Base-by-base conservation (phyloP, 805 yeast genomes). In the Candida manassasensis region DNA sequence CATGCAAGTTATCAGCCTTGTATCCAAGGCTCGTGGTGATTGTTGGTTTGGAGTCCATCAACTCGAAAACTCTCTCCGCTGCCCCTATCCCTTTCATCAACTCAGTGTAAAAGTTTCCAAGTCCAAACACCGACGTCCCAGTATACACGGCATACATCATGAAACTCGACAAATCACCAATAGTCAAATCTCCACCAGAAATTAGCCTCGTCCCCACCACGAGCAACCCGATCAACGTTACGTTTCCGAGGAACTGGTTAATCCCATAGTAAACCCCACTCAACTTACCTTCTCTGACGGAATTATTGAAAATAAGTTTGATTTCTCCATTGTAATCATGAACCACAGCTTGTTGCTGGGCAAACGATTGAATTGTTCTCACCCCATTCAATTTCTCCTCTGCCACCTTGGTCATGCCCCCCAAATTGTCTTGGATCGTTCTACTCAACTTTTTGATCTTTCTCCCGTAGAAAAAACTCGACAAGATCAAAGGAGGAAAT, bases 61-160 rank as follows among this genome's bases (percentile, higher is more conserved):
- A 67, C 55, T 90, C 97, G 64, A 90, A 89, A 17, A 90, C 75
- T 40, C 97, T 69, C 34, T 88, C 81, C 0, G 96, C 93, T 0
- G 97, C 97, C 34, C 97, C 97, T 6, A 89, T 84, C 37, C 97
- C 97, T 63, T 90, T 90, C 97, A 90, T 90, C 39, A 90, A 65
- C 57, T 90, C 97, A 2, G 95, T 79, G 54, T 89, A 90, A 55
- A 90, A 90, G 50, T 84, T 84, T 0, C 96, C 90, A 13, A 90
- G 56, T 0, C 97, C 96, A 58, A 84, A 84, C 49, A 89, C 84
- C 6, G 96, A 86, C n/a, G 87, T 71, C 0, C 96, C 97, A 2
- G 96, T 84, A 57, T 85, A 90, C 1, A 86, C 86, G 0, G 97
- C 93, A 61, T 90, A 90, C 93, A 90, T 84, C 80, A 89, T 81